These are phyloP conservation scores for Paraconiothyrium sp. DNA, from an alignment of 2,329 filamentous ascomycete genomes.

Conservation along the genomic window DNA sequence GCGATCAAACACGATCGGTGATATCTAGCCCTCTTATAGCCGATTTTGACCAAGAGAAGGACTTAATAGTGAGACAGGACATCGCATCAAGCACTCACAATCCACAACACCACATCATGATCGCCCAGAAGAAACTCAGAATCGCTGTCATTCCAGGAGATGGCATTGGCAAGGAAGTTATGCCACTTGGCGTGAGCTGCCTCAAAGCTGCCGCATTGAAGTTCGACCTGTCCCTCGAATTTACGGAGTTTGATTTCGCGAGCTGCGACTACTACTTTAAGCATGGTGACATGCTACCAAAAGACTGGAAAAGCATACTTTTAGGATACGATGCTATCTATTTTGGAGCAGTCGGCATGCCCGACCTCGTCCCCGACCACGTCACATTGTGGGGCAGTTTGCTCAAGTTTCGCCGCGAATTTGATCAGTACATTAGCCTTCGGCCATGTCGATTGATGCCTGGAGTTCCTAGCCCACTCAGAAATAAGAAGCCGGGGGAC, in stretches of 20 bases:
- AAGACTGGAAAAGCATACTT: conserved; percentile 14
- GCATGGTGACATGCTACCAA: conserved; percentile 14
- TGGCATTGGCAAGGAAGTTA: conserved; percentile 22
- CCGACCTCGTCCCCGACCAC: conserved; percentile 17
- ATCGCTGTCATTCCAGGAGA: conserved; percentile 23
- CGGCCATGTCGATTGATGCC: conserved; percentile 15
- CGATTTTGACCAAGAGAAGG: too few relatives aligned
- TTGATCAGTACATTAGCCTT: conserved; percentile 19
- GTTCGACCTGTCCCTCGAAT: conserved; percentile 4
- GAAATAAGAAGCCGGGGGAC: conserved; percentile 9
- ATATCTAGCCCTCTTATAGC: too few relatives aligned
- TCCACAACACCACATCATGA: too few relatives aligned
- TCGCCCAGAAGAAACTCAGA: conserved; percentile 3
- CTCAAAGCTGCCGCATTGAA: conserved; percentile 12
- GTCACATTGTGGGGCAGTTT: conserved; percentile 17
- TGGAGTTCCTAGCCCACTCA: conserved; percentile 12
- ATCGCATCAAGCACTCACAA: too few relatives aligned
- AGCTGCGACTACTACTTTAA: conserved; percentile 18
- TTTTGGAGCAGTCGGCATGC: conserved; percentile 21
- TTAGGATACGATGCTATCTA: conserved; percentile 20
- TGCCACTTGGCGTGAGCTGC: conserved; percentile 10
- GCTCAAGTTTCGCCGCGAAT: conserved; percentile 17
- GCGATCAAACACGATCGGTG: too few relatives aligned
- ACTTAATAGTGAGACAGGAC: too few relatives aligned
- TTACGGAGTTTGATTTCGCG: conserved; percentile 15